Conservation (phyloP, 1,284 basidiomycete genomes). For the Cerioporus squamosus region DNA sequence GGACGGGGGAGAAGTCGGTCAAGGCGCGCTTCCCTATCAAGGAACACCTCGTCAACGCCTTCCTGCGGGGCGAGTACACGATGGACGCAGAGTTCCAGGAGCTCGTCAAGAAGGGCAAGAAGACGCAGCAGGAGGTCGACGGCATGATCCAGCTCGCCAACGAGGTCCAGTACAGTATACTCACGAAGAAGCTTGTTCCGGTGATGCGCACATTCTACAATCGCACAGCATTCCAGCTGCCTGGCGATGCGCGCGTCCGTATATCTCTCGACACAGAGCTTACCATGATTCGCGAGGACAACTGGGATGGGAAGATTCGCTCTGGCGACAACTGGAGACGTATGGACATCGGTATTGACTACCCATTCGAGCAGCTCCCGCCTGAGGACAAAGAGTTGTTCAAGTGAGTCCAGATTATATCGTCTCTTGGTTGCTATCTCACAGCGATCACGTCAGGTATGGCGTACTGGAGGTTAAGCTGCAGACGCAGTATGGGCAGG, state of each 20-base stretch:
- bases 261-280: slow-evolving; percentile 98
- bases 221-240: slow-evolving; percentile 97
- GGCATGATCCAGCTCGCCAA: slow-evolving; percentile 95
- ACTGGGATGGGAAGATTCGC: slow-evolving; percentile 88
- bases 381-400: slow-evolving; percentile 90
- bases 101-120: slow-evolving; percentile 91
- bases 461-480: slow-evolving; percentile 97
- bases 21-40: slow-evolving; percentile 98
- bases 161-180: slow-evolving; percentile 92
- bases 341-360: slow-evolving; percentile 92
- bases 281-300: slow-evolving; percentile 93
- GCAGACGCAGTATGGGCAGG: slow-evolving; percentile 95
- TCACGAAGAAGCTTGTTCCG: slow-evolving; percentile 84
- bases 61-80: slow-evolving; percentile 87
- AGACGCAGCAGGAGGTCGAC: slow-evolving; percentile 92
- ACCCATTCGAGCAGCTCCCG: slow-evolving; percentile 84
- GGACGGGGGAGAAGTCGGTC: slow-evolving; percentile 99
- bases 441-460: slow-evolving; percentile 49
- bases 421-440: neutral
- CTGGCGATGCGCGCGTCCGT: slow-evolving; percentile 96
- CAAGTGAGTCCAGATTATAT: slow-evolving; percentile 60
- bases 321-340: slow-evolving; percentile 92
- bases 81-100: slow-evolving; percentile 96
- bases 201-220: slow-evolving; percentile 99
- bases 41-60: slow-evolving; percentile 94